These are phyloP conservation scores for Quercus agrifolia DNA, from an alignment of 306 rosid genomes.

Conservation along the genomic window DNA sequence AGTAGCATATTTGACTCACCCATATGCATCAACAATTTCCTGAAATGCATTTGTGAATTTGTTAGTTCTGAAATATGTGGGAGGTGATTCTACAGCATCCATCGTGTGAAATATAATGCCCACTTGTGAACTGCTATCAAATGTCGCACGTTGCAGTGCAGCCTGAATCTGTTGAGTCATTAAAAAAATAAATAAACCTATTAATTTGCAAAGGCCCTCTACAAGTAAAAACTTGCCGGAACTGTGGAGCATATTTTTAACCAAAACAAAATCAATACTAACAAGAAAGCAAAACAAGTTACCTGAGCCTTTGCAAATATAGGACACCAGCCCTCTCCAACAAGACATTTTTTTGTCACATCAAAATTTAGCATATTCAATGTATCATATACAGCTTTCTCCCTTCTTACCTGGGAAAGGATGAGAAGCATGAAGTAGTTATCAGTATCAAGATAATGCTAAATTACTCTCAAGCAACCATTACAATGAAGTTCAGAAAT, in stretches of 20 bases:
- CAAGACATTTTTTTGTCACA: constrained; percentile 97
- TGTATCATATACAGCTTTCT: constrained; percentile 96
- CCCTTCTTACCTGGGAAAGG: constrained; percentile 83
- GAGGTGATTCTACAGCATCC: constrained; percentile 95
- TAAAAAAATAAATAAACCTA: neutral
- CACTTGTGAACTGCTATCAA: constrained; percentile 95
- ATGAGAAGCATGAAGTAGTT: constrained; percentile 31
- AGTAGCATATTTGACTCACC: constrained; percentile 57
- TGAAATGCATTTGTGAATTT: constrained; percentile 88
- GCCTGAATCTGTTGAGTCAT: constrained; percentile 75
- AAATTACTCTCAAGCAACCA: neutral
- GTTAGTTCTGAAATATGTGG: constrained; percentile 91
- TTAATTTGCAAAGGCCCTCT: constrained; percentile 8
- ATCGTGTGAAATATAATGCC: constrained; percentile 84
- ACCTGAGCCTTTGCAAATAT: constrained; percentile 86
- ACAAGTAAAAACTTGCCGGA: neutral
- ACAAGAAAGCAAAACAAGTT: neutral
- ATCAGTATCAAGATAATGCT: constrained; percentile 24
- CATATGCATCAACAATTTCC: constrained; percentile 99
- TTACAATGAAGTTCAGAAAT: constrained; percentile 10
- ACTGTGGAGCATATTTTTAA: constrained; percentile 1
- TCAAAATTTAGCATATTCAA: constrained; percentile 95
- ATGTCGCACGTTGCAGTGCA: constrained; percentile 94
- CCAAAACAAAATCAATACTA: neutral
- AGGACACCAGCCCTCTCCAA: constrained; percentile 99